phyloP scores from a whole-genome alignment of 441 rosid genomes.

The Populus hybrid region DNA sequence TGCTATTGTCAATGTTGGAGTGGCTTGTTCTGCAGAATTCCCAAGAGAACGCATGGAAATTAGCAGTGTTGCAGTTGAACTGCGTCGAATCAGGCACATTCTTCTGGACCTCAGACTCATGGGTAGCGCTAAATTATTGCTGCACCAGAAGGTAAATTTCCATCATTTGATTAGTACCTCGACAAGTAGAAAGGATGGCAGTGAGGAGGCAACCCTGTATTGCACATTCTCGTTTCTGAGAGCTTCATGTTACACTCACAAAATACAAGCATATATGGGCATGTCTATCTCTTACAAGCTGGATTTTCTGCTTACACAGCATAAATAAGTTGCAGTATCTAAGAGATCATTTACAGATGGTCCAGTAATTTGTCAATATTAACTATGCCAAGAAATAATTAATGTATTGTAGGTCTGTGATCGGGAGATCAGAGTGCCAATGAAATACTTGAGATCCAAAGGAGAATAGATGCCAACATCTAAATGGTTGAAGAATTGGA shows the following conservation, averaged over 20 bases:
- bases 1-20: neutral
- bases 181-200: neutral
- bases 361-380: too few species aligned
- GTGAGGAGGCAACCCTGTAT: neutral
- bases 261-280: neutral
- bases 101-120: neutral
- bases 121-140: too few species aligned
- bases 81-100: neutral
- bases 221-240: neutral
- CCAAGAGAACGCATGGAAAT: constrained; percentile 2
- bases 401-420: neutral
- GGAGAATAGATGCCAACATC: neutral
- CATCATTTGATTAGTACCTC: neutral
- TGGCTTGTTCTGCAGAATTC: constrained; percentile 8
- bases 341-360: too few species aligned
- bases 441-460: neutral
- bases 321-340: too few species aligned
- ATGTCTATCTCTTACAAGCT: too few species aligned
- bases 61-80: neutral
- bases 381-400: too few species aligned
- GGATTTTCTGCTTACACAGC: too few species aligned
- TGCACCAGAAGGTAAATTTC: too few species aligned
- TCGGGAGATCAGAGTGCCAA: neutral
- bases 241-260: neutral
- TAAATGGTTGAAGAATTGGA: neutral